phyloP scores from a whole-genome alignment of 306 rosid species.

The Ochetophila trinervis region DNA sequence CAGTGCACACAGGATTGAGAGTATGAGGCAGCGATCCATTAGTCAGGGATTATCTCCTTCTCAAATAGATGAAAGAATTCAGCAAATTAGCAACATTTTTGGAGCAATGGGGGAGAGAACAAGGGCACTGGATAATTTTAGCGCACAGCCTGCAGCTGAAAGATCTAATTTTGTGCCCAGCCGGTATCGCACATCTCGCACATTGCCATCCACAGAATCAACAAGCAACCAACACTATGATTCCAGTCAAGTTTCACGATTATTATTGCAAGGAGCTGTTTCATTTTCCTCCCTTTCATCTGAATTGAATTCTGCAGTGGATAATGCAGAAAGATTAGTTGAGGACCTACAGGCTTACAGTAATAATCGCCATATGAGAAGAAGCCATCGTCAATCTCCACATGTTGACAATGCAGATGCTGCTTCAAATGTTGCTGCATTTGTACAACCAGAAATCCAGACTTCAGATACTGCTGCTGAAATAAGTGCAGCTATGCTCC shows the following conservation, averaged over 20 bases:
- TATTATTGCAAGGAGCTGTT: conserved; percentile 46
- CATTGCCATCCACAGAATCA: conserved; percentile 19
- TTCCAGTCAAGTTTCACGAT: conserved; percentile 44
- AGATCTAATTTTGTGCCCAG: conserved; percentile 25
- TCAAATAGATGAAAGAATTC: conserved; percentile 47
- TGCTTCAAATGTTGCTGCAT: conserved; percentile 26
- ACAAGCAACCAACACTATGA: conserved; percentile 26
- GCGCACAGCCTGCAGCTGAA: conserved; percentile 19
- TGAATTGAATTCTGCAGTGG: conserved; percentile 60
- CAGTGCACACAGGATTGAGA: conserved; percentile 50
- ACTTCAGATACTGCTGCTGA: conserved; percentile 35
- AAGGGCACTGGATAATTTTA: conserved; percentile 25
- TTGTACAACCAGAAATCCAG: conserved; percentile 35
- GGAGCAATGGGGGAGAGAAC: conserved; percentile 45
- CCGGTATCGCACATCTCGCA: conserved; percentile 25
- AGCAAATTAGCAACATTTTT: conserved; percentile 39
- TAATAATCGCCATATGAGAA: conserved; percentile 22
- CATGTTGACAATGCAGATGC: conserved; percentile 27
- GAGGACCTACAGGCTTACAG: conserved; percentile 59
- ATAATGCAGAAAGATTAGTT: conserved; percentile 57
- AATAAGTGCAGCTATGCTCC: conserved; percentile 28
- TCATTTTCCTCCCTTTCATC: conserved; percentile 65
- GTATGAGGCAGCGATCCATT: conserved; percentile 46
- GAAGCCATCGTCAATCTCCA: conserved; percentile 27
- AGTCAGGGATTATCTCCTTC: conserved; percentile 43